Evolutionary conservation across 345 rosid species (phyloP), one percentile per base, ranked within the genome.

Genomic region (Euphorbia pulcherrima): DNA sequence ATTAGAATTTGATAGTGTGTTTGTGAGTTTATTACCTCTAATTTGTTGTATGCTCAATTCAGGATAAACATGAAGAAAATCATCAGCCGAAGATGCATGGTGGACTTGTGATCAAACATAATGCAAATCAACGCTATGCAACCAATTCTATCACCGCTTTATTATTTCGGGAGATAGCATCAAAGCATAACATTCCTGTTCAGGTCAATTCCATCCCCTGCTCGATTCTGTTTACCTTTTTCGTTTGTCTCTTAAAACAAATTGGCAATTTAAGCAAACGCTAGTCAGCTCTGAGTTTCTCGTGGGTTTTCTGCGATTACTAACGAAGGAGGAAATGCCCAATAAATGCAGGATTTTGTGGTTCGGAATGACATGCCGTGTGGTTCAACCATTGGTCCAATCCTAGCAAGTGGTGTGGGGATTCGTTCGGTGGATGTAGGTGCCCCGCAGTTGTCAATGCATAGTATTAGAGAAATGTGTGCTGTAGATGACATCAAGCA

Each of bases 31-130:
- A 26, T 65, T 46, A 35, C 8, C 37, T 55, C 64, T 70, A 58
- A 74, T 66, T 21, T 58, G 69, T 37, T 26, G 14, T 5, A 53
- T 65, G 65, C 13, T 41, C 62, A 28, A 35, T 70, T 77, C 55
- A 91, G 99, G 99, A 94, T 71, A 92, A 90, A 75, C 99, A 94
- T 56, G 99, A 94, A 67, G 99, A 94, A 1, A 91, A 88, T 72
- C 97, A 94, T 78, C 99, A 89, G 76, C 97, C 97, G 6, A 90
- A 82, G 85, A 74, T 92, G 88, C 99, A 94, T 6, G 87, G 97
- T n/a, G 99, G 99, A n/a, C 96, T 94, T 21, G 99, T 94, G 41
- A 86, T 94, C 70, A 94, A 94, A 80, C 87, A 88, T 86, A 94
- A 94, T 58, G 99, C 96, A 40, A 94, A 94, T 71, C 99, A 92